These are phyloP conservation scores for Paecilomyces dactylethromorphus DNA, from an alignment of 2,329 filamentous ascomycete genomes.

Conservation along the genomic window DNA sequence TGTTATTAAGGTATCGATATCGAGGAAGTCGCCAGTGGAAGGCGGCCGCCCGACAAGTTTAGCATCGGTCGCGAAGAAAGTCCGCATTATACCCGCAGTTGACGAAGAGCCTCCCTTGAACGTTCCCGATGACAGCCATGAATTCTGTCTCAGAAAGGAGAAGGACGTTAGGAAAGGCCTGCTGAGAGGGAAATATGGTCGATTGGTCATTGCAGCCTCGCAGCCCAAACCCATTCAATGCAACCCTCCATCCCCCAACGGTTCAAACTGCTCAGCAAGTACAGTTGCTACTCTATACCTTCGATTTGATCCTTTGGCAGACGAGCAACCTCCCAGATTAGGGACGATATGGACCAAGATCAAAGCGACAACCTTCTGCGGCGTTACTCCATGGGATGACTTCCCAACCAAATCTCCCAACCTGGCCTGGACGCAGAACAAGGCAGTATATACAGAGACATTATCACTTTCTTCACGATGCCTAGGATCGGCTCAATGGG, in stretches of 20 bases:
- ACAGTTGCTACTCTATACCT: constrained; percentile 52
- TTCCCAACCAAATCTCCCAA: constrained; percentile 41
- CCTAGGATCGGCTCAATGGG: constrained; percentile 53
- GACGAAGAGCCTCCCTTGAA: constrained; percentile 55
- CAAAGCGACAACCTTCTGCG: constrained; percentile 53
- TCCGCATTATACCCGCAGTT: constrained; percentile 54
- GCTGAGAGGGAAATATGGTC: constrained; percentile 51
- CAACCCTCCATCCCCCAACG: constrained; percentile 28
- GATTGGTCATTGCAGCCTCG: constrained; percentile 49
- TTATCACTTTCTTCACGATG: constrained; percentile 50
- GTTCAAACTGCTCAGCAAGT: constrained; percentile 33
- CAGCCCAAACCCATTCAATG: constrained; percentile 54
- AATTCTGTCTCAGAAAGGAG: constrained; percentile 50
- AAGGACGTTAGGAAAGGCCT: constrained; percentile 57
- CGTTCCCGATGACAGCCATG: constrained; percentile 39
- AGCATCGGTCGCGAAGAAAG: constrained; percentile 46
- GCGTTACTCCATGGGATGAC: constrained; percentile 43
- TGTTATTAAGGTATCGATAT: constrained; percentile 44
- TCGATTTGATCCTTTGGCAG: constrained; percentile 54
- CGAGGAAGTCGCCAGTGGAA: constrained; percentile 27
- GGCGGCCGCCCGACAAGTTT: constrained; percentile 38
- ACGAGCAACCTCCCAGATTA: constrained; percentile 48
- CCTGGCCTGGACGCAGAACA: constrained; percentile 36
- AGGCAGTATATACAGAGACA: constrained; percentile 48
- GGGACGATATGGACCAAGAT: constrained; percentile 48